Evolutionary conservation across 306 rosid genomes (phyloP).

Genomic region (Astragalus glycyphyllos): DNA sequence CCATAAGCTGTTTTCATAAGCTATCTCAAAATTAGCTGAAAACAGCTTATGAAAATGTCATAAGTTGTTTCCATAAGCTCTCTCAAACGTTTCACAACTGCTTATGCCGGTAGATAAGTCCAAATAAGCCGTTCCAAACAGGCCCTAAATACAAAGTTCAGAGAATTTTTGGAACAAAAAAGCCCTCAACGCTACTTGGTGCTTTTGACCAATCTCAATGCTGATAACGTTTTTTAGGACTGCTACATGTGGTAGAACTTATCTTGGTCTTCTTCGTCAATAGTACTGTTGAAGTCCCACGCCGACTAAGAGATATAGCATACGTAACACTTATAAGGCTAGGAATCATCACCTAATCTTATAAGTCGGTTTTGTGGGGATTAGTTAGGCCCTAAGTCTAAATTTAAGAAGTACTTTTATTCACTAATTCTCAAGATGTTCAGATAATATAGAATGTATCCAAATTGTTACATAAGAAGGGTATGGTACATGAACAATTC

Average conservation of each 20-base stretch:
- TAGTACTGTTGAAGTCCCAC: neutral
- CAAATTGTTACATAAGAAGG: conserved; percentile 1
- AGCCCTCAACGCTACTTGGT: neutral
- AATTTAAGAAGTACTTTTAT: neutral
- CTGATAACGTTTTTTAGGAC: conserved; percentile 11
- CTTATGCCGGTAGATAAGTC: too few species aligned
- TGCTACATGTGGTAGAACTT: neutral
- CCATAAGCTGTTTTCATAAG: too few species aligned
- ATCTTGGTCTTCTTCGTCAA: conserved; percentile 5
- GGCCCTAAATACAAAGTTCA: conserved; percentile 12
- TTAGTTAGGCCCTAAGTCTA: too few species aligned
- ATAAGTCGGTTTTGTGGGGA: too few species aligned
- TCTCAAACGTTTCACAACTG: too few species aligned
- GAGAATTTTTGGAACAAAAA: neutral
- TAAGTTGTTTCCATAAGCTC: too few species aligned
- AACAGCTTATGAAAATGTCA: too few species aligned
- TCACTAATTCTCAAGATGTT: conserved; percentile 9
- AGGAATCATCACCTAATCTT: too few species aligned
- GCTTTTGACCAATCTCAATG: conserved; percentile 13
- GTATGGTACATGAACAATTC: conserved; percentile 25
- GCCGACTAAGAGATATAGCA: too few species aligned
- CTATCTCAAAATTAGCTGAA: too few species aligned
- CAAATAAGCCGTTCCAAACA: too few species aligned
- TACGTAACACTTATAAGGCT: too few species aligned
- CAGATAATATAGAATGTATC: neutral